Percentiles rank a stretch among this genome's conserved stretches.
Conservation (phyloP, 495 filamentous ascomycete species). For the Chaetomium fimeti region DNA sequence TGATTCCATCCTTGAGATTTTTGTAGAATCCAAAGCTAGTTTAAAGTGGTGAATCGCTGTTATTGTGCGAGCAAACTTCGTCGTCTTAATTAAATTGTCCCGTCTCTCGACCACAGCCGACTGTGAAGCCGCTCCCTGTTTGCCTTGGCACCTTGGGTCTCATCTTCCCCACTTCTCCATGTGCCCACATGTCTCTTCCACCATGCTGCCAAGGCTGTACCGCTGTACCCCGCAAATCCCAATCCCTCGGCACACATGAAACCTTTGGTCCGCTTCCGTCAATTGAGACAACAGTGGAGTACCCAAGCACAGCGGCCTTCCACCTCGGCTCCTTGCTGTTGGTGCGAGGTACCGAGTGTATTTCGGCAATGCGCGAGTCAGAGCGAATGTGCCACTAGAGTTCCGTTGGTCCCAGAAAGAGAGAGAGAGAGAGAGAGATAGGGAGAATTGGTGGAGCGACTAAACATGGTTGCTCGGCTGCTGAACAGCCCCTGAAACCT, state of each 20-base stretch:
- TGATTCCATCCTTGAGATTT: no score
- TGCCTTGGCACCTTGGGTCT: no score
- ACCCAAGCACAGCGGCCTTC: no score
- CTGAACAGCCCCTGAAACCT: constrained; percentile 1
- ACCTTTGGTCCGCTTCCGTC: background rate
- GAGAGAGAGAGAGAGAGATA: background rate
- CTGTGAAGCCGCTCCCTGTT: no score
- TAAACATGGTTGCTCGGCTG: background rate
- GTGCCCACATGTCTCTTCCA: background rate
- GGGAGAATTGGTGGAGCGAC: background rate
- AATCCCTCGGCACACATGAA: constrained; percentile 10
- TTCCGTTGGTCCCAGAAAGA: background rate
- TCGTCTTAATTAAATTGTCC: no score
- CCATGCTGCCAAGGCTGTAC: background rate
- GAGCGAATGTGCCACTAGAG: no score
- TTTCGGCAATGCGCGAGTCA: background rate
- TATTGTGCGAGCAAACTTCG: no score
- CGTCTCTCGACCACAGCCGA: no score
- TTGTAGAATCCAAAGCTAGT: no score
- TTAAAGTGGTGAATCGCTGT: no score
- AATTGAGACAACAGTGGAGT: background rate
- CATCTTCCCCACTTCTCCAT: constrained; percentile 15
- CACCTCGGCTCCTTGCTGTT: background rate
- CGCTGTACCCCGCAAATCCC: constrained; percentile 18
- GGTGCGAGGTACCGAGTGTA: background rate